Base-by-base conservation (phyloP, 495 filamentous ascomycete species). In the Aspergillus panamensis region DNA sequence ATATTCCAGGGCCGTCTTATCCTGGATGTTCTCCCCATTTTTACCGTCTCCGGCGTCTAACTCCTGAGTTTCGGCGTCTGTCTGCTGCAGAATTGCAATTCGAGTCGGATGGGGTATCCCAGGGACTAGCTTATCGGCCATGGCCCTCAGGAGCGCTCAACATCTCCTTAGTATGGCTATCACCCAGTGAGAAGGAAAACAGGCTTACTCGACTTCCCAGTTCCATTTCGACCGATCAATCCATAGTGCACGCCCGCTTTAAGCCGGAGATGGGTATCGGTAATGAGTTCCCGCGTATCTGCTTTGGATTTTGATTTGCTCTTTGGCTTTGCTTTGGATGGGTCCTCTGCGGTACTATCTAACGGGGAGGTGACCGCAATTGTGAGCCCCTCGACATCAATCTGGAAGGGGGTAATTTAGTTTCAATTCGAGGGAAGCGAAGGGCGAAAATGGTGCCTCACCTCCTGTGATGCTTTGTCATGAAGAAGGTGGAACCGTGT, bases 121-220 rank as follows among this genome's bases (percentile, higher is more conserved):
- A 1, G 90, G 89, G 42, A 94, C 88, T 35, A 90, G 77, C 63
- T 90, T 90, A 52, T 90, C 83, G 9, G 84, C 87, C 54, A 94
- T 84, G 17, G 90, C 87, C 56, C 83, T 81, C 33, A 92, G 70
- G 20, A 94, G 71, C 3, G 89, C 87, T 89, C 37, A 39, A 1
- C 19, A 2, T 1, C 12, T 25, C 4, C 8, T 55, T 37, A 51
- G 50, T 48, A 45, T 10, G 20, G 9, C 42, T 4, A 40, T n/a
- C 30, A 44, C 35, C 45, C 40, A 48, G 29, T 25, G 20, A 25
- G 30, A 12, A 48, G 35, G 2, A 5, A 21, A n/a, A 16, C 7
- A 39, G 60, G 30, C 82, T 71, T 65, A 89, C 86, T 94, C 16
- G 86, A 89, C 69, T 94, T 94, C 6, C 90, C 90, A 4, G 83